phyloP scores from a whole-genome alignment of 345 rosid species.

The Eucalyptus regnans region DNA sequence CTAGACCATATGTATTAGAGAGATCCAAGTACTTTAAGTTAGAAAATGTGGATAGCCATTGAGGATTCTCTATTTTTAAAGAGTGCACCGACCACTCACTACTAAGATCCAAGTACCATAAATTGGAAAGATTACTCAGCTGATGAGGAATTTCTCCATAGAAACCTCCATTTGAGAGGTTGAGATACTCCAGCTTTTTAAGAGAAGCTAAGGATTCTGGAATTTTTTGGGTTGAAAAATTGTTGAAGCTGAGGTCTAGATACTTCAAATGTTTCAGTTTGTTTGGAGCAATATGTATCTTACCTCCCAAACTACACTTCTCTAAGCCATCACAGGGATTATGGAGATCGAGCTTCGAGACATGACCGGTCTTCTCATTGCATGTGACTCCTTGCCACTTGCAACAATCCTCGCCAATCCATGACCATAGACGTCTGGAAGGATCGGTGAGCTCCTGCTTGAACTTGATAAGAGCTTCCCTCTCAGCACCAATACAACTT shows the following conservation, averaged over 20 bases:
- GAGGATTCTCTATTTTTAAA: not conserved
- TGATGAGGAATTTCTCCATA: not conserved
- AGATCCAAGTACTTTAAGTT: not conserved
- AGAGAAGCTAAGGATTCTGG: not conserved
- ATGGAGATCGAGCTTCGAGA: not conserved
- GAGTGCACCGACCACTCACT: no score
- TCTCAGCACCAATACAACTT: not conserved
- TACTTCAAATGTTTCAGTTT: not conserved
- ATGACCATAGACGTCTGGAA: conserved; percentile 1
- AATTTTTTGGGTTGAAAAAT: no score
- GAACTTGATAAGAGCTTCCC: not conserved
- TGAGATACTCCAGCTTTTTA: not conserved
- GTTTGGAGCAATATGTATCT: not conserved
- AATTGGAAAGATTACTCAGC: not conserved
- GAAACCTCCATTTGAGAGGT: not conserved
- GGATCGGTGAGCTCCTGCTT: not conserved
- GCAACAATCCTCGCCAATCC: conserved; percentile 12
- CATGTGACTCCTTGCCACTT: conserved; percentile 10
- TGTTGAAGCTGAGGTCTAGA: not conserved
- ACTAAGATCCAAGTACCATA: not conserved
- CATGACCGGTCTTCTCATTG: not conserved
- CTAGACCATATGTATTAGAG: not conserved
- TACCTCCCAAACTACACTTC: not conserved
- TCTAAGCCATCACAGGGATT: not conserved
- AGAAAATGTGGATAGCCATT: not conserved